phyloP scores from a whole-genome alignment of 139 green algal species.

The Limnomonas spitsbergensis region DNA sequence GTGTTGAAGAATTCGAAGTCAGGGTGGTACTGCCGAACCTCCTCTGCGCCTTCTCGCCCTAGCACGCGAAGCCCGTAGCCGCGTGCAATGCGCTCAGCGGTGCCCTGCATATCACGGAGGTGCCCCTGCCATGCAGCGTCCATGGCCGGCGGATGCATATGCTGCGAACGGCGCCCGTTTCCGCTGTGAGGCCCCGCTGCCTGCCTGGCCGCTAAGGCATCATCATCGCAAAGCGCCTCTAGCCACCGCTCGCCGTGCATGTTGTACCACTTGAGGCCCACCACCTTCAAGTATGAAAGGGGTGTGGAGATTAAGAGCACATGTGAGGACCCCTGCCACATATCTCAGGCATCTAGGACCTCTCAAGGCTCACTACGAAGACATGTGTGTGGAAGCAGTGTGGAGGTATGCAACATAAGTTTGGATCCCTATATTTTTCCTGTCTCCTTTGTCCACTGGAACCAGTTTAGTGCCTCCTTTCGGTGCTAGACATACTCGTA shows the following conservation, averaged over 20 bases:
- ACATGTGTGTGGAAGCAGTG: no score
- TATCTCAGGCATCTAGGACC: background rate
- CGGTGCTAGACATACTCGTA: no score
- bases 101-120: conserved; percentile 41
- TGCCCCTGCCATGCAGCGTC: conserved; percentile 26
- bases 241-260: conserved; percentile 64
- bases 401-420: no score
- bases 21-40: conserved; percentile 39
- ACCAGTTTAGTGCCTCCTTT: no score
- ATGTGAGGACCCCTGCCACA: background rate
- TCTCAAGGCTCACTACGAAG: no score
- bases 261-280: conserved; percentile 71
- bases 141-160: background rate
- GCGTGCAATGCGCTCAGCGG: conserved; percentile 41
- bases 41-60: conserved; percentile 33
- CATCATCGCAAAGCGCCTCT: conserved; percentile 44
- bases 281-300: conserved; percentile 32
- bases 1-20: conserved; percentile 62
- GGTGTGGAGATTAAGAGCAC: conserved; percentile 11
- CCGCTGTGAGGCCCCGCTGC: background rate
- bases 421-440: no score
- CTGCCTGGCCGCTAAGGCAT: background rate
- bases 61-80: conserved; percentile 44
- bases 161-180: background rate
- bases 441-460: no score